phyloP scores from a whole-genome alignment of 495 filamentous ascomycete genomes.

The Penicillium mononematosum region DNA sequence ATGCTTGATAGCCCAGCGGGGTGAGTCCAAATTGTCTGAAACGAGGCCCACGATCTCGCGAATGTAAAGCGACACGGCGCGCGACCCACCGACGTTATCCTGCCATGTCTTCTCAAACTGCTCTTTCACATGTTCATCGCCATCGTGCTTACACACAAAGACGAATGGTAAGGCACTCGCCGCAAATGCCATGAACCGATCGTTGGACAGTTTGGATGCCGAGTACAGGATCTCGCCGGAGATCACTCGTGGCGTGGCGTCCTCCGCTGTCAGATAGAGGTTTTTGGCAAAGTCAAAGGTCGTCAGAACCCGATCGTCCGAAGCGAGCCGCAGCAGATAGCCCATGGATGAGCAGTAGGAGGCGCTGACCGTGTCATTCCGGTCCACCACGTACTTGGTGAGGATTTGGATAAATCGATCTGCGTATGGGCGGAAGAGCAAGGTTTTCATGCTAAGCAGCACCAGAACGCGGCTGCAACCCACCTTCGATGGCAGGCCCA shows the following conservation, averaged over 20 bases:
- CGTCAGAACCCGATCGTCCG: slow-evolving; percentile 64
- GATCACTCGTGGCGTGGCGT: slow-evolving; percentile 67
- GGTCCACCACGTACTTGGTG: slow-evolving; percentile 76
- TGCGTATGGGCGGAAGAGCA: slow-evolving; percentile 73
- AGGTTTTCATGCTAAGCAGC: slow-evolving; percentile 74
- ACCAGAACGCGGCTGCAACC: slow-evolving; percentile 83
- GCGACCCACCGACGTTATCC: slow-evolving; percentile 80
- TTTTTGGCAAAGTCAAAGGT: slow-evolving; percentile 64
- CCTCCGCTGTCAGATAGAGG: slow-evolving; percentile 78
- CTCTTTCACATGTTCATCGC: slow-evolving; percentile 69
- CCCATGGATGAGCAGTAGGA: slow-evolving; percentile 84
- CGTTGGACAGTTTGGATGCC: slow-evolving; percentile 80
- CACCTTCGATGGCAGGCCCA: slow-evolving; percentile 90
- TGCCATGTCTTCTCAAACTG: slow-evolving; percentile 81
- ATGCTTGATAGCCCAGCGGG: slow-evolving; percentile 87
- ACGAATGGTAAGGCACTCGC: slow-evolving; percentile 76
- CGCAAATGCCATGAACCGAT: slow-evolving; percentile 79
- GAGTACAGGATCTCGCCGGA: slow-evolving; percentile 76
- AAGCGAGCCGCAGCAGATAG: slow-evolving; percentile 75
- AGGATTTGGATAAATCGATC: slow-evolving; percentile 74
- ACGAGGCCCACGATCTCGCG: slow-evolving; percentile 74
- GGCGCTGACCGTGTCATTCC: slow-evolving; percentile 84
- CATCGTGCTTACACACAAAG: slow-evolving; percentile 84
- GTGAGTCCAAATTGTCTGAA: slow-evolving; percentile 64
- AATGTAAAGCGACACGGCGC: slow-evolving; percentile 78